These are phyloP conservation scores for Yamadazyma laniorum DNA, from an alignment of 805 yeast species.

Conservation along the genomic window DNA sequence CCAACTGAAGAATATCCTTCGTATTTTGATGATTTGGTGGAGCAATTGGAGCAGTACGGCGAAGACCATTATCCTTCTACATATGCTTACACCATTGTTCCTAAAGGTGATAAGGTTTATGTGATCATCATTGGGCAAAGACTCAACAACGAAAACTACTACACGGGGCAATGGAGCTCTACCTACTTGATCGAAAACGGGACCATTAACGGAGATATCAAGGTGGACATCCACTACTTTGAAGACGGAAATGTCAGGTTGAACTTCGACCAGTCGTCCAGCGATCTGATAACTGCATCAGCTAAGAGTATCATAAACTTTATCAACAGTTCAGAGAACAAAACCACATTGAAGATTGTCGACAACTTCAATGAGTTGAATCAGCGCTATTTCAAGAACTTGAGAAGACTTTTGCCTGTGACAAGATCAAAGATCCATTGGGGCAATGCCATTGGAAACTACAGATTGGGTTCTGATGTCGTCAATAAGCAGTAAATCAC, in stretches of 20 bases:
- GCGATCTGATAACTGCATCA: slow-evolving; percentile 20
- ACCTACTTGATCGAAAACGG: slow-evolving; percentile 47
- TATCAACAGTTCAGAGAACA: slow-evolving; percentile 57
- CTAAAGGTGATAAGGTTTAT: slow-evolving; percentile 32
- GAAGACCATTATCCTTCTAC: slow-evolving; percentile 64
- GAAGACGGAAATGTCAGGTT: slow-evolving; percentile 95
- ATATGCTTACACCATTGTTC: slow-evolving; percentile 45
- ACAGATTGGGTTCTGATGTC: slow-evolving; percentile 81
- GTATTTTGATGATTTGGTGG: slow-evolving; percentile 28
- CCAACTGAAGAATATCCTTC: slow-evolving; percentile 24
- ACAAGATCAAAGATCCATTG: slow-evolving; percentile 90
- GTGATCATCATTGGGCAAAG: slow-evolving; percentile 69
- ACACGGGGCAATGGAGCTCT: slow-evolving; percentile 89
- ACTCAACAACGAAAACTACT: slow-evolving; percentile 71
- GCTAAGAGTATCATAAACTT: slow-evolving; percentile 38
- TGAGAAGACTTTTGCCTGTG: slow-evolving; percentile 89
- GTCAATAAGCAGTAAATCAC: slow-evolving; percentile 34
- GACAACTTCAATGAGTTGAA: slow-evolving; percentile 68
- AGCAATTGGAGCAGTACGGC: slow-evolving; percentile 49
- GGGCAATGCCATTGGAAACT: slow-evolving; percentile 91
- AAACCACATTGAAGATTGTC: slow-evolving; percentile 58
- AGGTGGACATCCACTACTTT: slow-evolving; percentile 81
- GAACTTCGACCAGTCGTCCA: slow-evolving; percentile 40
- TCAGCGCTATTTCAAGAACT: slow-evolving; percentile 74
- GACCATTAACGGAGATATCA: slow-evolving; percentile 51